Evolutionary conservation across 768 basidiomycete genomes (phyloP), one percentile per base, ranked within the genome.

Genomic region (Fomitopsis pulvina): DNA sequence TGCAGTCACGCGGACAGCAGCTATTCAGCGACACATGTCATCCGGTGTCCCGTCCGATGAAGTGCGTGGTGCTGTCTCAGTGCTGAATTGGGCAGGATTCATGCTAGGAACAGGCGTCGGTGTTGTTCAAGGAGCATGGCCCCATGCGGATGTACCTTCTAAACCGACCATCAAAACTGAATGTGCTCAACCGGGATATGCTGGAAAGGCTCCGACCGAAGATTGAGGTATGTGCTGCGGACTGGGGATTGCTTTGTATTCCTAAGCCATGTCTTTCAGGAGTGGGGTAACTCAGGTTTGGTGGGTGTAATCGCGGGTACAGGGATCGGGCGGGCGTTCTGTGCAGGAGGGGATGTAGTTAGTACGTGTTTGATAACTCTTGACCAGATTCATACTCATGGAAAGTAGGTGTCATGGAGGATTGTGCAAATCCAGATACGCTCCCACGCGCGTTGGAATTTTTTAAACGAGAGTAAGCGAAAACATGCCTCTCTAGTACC

Each of bases 281-380:
- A 81, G 72, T 92, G 89, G 87, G 75, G 78, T 52, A 68, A 75
- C 29, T 82, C 88, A 25, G 77, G 84, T 44, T 74, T 90, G 6
- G 82, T 82, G 57, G 77, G 78, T 50, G 74, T 85, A 25, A 79
- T 96, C 52, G 76, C 91, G 30, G 87, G 85, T 28, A 76, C 78
- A 27, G 88, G 87, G 21, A 66, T 67, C 11, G 86, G 84, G 3
- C 74, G 81, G 51, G 89, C 86, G 11, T 98, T 97, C 64, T 98
- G 93, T 60, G 86, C 90, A 5, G 96, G 96, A 12, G 96, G 96
- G 39, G 96, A 99, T 67, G 88, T 99, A 50, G 83, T 80, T 52
- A 72, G 95, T 94, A 58, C 67, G 85, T 74, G 25, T 53, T 26
- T 40, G 48, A 39, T 28, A 39, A 21, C 27, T 24, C 24, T 42